Conservation (phyloP, 331 rosid genomes). For the Acacia concinna region DNA sequence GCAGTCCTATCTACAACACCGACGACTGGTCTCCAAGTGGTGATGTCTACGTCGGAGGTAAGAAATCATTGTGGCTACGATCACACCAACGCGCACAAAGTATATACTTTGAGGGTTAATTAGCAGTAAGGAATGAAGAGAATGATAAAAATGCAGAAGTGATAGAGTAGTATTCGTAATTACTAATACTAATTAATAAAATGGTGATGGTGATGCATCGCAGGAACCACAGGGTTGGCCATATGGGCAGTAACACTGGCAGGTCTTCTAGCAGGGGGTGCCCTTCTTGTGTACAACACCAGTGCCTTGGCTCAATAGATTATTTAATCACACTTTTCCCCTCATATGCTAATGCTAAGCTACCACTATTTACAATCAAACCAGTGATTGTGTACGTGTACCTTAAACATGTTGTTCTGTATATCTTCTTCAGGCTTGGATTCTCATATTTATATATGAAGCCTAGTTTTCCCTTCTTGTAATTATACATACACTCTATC, state of each 20-base stretch:
- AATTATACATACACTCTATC: background rate
- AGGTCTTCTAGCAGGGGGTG: conserved; percentile 92
- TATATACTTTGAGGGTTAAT: background rate
- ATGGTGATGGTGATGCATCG: conserved; percentile 7
- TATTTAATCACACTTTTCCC: too few relatives aligned
- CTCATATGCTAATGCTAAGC: background rate
- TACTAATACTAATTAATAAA: too few relatives aligned
- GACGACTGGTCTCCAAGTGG: conserved; percentile 84
- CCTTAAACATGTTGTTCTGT: background rate
- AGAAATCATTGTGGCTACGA: conserved; percentile 22
- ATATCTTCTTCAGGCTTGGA: background rate
- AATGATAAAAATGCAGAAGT: background rate
- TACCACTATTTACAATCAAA: background rate
- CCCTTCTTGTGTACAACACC: conserved; percentile 96
- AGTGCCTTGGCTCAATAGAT: conserved; percentile 70
- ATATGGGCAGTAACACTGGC: conserved; percentile 91
- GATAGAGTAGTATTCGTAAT: too few relatives aligned
- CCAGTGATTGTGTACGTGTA: background rate
- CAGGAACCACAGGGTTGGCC: conserved; percentile 88
- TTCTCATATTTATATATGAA: background rate
- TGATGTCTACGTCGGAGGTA: conserved; percentile 90
- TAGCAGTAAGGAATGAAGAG: background rate
- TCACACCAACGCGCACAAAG: background rate
- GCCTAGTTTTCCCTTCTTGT: background rate
- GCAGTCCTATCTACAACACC: conserved; percentile 82